Evolutionary conservation across 148 eudicot species (phyloP).

Genomic region (Diospyros kaki): DNA sequence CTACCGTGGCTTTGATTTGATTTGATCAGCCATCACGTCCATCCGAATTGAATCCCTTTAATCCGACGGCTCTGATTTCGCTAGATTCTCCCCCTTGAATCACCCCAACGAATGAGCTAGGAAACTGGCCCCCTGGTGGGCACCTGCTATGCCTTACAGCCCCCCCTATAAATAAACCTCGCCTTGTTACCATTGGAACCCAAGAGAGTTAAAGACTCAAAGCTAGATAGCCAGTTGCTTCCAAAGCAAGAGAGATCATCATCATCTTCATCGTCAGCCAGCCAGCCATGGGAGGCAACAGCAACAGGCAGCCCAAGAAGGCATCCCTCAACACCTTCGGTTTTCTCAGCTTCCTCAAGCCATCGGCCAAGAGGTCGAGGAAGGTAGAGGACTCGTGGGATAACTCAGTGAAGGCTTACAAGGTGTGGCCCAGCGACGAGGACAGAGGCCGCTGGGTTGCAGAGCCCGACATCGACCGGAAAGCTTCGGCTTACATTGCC

Average conservation of each 20-base stretch:
- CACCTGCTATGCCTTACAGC: neutral
- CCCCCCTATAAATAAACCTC: neutral
- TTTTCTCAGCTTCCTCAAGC: conserved; percentile 32
- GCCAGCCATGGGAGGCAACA: conserved; percentile 29
- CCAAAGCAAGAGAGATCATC: neutral
- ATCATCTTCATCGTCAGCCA: neutral
- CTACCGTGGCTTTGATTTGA: conserved; percentile 11
- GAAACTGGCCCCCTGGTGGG: too few species aligned
- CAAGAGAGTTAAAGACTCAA: neutral
- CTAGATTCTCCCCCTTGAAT: conserved; percentile 8
- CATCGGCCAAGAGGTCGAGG: conserved; percentile 5
- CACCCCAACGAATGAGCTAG: neutral
- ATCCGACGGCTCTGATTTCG: neutral
- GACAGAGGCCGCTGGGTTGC: conserved; percentile 57
- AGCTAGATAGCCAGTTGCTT: too few species aligned
- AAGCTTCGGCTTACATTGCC: conserved; percentile 39
- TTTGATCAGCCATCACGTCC: conserved; percentile 9
- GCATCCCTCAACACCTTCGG: conserved; percentile 23
- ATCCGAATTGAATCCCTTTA: too few species aligned
- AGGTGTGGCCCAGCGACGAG: conserved; percentile 54
- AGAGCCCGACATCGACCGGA: conserved; percentile 44
- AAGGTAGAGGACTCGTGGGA: conserved; percentile 17
- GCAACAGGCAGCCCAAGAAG: conserved; percentile 26
- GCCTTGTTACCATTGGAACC: neutral
- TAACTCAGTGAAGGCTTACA: conserved; percentile 34